These are phyloP conservation scores for Eucalyptus curtisii DNA, from an alignment of 345 rosid genomes.

Conservation along the genomic window DNA sequence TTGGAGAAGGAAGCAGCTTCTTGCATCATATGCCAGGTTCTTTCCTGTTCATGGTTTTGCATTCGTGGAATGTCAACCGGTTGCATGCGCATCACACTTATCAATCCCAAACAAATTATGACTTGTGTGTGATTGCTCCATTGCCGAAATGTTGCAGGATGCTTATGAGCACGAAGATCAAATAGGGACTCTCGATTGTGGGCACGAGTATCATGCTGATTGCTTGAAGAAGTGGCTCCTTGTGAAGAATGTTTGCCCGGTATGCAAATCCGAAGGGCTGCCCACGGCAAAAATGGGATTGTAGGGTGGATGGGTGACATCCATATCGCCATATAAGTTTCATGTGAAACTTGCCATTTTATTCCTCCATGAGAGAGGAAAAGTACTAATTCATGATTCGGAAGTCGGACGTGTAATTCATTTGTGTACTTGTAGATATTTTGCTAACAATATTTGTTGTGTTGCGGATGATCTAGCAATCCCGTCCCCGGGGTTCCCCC, in stretches of 20 bases:
- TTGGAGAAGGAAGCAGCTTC: constrained; percentile 44
- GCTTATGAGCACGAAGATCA: constrained; percentile 37
- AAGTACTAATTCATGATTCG: neutral
- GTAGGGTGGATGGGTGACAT: neutral
- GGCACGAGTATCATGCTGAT: constrained; percentile 64
- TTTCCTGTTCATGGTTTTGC: neutral
- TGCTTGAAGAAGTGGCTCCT: constrained; percentile 88
- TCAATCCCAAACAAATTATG: neutral
- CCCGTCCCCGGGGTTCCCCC: neutral
- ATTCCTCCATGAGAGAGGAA: neutral
- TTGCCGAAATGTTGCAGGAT: constrained; percentile 26
- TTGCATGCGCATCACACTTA: neutral
- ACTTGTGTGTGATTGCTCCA: neutral
- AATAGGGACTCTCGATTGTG: constrained; percentile 63
- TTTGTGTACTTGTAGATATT: neutral
- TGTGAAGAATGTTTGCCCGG: constrained; percentile 74
- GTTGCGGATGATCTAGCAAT: neutral
- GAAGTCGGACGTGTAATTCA: neutral
- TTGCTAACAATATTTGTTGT: neutral
- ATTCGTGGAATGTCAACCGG: neutral
- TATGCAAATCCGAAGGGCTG: constrained; percentile 84
- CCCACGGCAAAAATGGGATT: constrained; percentile 2
- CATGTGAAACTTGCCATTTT: neutral
- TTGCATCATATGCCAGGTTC: constrained; percentile 92
- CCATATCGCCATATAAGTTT: neutral